These are phyloP conservation scores for Cetradonia linearis DNA, from an alignment of 495 filamentous ascomycete species.

Conservation along the genomic window DNA sequence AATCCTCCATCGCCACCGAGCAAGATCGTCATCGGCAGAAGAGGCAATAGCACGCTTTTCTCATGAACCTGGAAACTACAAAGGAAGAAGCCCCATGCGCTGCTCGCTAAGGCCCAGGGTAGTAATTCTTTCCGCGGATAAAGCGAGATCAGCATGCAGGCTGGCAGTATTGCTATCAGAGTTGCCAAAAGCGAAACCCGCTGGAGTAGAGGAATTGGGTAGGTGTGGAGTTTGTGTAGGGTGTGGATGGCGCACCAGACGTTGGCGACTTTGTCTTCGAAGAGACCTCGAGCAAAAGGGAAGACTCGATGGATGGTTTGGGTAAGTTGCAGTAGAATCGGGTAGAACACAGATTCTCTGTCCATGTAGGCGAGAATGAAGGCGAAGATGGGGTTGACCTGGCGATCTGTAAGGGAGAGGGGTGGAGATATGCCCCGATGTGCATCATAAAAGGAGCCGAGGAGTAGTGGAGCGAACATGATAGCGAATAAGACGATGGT, in stretches of 20 bases:
- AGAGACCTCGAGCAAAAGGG: conserved; percentile 85
- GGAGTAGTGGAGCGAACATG: conserved; percentile 61
- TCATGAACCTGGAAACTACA: conserved; percentile 98
- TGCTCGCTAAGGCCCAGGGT: conserved; percentile 66
- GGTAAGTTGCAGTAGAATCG: conserved; percentile 59
- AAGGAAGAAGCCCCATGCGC: conserved; percentile 93
- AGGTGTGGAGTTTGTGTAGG: conserved; percentile 67
- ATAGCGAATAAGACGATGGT: conserved; percentile 65
- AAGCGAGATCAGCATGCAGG: conserved; percentile 68
- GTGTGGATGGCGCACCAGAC: conserved; percentile 92
- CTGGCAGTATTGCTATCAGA: conserved; percentile 60
- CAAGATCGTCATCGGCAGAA: conserved; percentile 83
- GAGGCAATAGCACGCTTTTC: conserved; percentile 84
- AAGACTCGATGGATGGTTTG: conserved; percentile 86
- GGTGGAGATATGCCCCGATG: conserved; percentile 42
- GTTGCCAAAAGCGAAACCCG: conserved; percentile 68
- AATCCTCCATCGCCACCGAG: conserved; percentile 69
- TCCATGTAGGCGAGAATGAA: conserved; percentile 50
- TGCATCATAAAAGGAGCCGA: conserved; percentile 51
- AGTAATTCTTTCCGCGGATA: conserved; percentile 67
- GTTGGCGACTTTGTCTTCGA: conserved; percentile 98
- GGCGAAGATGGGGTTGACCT: conserved; percentile 40
- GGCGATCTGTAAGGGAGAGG: conserved; percentile 33
- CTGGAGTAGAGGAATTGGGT: conserved; percentile 49
- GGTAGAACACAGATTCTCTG: conserved; percentile 56